Base-by-base conservation (phyloP, 352 stramenopile species). In the Globisporangium camurandrum region DNA sequence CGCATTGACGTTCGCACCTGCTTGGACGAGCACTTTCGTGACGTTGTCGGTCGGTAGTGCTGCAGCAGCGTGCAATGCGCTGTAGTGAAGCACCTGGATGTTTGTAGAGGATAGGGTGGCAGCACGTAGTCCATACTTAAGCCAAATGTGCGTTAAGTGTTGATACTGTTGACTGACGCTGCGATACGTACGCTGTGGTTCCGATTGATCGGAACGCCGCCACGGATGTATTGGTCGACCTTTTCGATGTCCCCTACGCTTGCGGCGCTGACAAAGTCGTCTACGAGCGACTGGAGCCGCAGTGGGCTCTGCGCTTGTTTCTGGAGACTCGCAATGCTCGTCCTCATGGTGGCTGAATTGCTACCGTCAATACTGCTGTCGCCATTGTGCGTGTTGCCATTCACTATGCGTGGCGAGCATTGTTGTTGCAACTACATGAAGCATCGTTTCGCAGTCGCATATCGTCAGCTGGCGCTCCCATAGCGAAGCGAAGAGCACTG, bases 191-290 rank as follows among this genome's bases (percentile, higher is more conserved):
- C 69, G n/a, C 67, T 84, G 56, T 84, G 69, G 17, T 64, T 66
- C 20, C 63, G 54, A 36, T 84, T 68, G 43, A 84, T 66, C 0
- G 72, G 72, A 27, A 84, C 59, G n/a, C 69, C 72, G 7, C 65
- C 57, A 19, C 72, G 69, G 27, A 82, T 63, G 43, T 71, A 84
- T 19, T 71, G 59, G 16, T 78, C 72, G 11, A 84, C 63, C 50
- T 70, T 76, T 4, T 53, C 34, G 3, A 71, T 23, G 22, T 82
- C 49, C 4, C 72, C 72, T 20, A 45, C 45, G 11, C 67, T 61
- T 2, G 67, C 69, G 9, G 69, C 65, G 40, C 76, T 58, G 17
- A 84, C 67, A 54, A 84, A 82, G 55, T 84, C 72, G 30, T 84
- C 69, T 6, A 84, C 62, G n/a, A 78, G 60, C 48, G 60, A 75